Evolutionary conservation across 2,329 filamentous ascomycete species (phyloP).

Genomic region (Cercospora sp.): DNA sequence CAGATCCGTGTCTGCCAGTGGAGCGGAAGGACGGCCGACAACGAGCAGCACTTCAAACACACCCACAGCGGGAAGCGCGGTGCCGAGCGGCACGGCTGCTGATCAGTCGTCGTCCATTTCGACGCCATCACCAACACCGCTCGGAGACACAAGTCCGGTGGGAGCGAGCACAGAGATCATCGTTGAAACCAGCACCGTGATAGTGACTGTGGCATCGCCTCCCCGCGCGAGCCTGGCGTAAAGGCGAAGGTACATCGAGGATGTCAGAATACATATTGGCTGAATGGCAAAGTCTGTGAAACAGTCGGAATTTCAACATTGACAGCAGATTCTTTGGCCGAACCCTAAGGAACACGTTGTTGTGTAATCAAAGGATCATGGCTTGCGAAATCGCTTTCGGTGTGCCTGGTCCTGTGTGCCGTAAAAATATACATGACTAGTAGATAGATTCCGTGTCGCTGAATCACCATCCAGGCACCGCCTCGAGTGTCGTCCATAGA

Average conservation of each 20-base stretch:
- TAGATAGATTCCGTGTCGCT: background rate
- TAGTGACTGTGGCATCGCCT: slow-evolving; percentile 1
- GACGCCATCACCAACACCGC: background rate
- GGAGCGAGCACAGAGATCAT: background rate
- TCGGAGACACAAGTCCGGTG: background rate
- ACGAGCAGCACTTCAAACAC: slow-evolving; percentile 11
- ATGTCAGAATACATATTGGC: background rate
- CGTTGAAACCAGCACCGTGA: slow-evolving; percentile 3
- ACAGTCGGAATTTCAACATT: background rate
- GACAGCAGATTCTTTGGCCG: background rate
- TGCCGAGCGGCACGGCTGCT: background rate
- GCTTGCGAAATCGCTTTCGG: background rate
- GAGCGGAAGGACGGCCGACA: slow-evolving; percentile 22
- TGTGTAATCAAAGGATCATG: background rate
- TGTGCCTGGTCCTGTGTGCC: background rate
- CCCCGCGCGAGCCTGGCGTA: background rate
- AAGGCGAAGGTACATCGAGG: background rate
- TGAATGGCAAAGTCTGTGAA: background rate
- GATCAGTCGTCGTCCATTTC: background rate
- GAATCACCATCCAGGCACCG: slow-evolving; percentile 65
- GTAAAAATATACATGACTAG: background rate
- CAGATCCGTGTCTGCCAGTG: slow-evolving; percentile 23
- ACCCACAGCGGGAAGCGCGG: background rate
- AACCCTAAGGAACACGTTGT: background rate
- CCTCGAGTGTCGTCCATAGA: slow-evolving; percentile 65